Conservation (phyloP, 768 basidiomycete species). For the Termitomyces bulborhizus region DNA sequence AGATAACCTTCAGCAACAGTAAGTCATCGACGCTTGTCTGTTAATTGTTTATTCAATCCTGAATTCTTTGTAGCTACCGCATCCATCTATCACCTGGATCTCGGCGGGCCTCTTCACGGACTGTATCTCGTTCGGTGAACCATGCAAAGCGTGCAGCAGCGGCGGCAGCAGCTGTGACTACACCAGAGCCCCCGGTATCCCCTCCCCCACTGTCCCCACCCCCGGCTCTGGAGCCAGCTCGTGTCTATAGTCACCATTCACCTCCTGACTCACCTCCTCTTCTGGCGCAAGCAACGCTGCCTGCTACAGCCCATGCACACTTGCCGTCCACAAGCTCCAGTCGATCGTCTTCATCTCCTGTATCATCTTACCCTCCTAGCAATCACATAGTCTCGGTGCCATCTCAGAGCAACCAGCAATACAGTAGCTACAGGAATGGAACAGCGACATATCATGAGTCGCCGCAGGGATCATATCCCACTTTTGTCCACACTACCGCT, state of each 20-base stretch:
- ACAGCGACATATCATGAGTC: constrained; percentile 42
- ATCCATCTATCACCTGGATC: constrained; percentile 81
- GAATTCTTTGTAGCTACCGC: constrained; percentile 47
- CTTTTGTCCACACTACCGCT: constrained; percentile 32
- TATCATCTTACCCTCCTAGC: constrained; percentile 33
- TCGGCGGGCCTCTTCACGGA: constrained; percentile 57
- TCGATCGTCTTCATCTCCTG: constrained; percentile 42
- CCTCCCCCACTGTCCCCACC: constrained; percentile 31
- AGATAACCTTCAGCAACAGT: constrained; percentile 76
- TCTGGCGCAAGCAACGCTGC: constrained; percentile 45
- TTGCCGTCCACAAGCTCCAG: constrained; percentile 27
- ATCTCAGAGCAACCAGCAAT: constrained; percentile 21
- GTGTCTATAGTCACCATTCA: constrained; percentile 27
- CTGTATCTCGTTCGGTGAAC: constrained; percentile 35
- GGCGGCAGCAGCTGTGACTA: constrained; percentile 14
- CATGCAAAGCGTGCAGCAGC: constrained; percentile 19
- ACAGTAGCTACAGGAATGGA: constrained; percentile 30
- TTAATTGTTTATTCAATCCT: background rate
- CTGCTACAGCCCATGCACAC: constrained; percentile 33
- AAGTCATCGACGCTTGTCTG: constrained; percentile 15
- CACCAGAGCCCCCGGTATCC: constrained; percentile 18
- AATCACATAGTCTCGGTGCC: constrained; percentile 19
- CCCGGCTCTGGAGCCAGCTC: constrained; percentile 40
- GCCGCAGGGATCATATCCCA: constrained; percentile 27
- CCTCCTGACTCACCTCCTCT: constrained; percentile 54